Conservation (phyloP, 805 yeast genomes). For the Cyberlindnera euphorbiae region DNA sequence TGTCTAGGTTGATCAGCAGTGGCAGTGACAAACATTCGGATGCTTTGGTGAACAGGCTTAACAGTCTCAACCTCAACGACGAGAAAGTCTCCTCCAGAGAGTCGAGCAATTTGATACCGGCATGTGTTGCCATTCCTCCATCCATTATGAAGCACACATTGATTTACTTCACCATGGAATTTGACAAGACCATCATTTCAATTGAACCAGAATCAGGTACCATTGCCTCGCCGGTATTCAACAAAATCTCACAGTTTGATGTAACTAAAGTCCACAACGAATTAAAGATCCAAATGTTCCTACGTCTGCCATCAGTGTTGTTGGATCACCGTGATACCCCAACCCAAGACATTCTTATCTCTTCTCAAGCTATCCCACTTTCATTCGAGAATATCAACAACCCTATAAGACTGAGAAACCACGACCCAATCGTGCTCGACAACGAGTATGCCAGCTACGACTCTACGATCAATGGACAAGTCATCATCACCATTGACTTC, state of each 20-base stretch:
- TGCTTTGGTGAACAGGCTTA: constrained; percentile 17
- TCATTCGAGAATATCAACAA: constrained; percentile 46
- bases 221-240: constrained; percentile 73
- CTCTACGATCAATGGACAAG: constrained; percentile 36
- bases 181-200: constrained; percentile 88
- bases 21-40: constrained; percentile 32
- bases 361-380: constrained; percentile 61
- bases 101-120: constrained; percentile 37
- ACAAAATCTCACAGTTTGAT: constrained; percentile 87
- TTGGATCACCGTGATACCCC: constrained; percentile 28
- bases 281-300: constrained; percentile 73
- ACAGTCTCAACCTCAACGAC: constrained; percentile 18
- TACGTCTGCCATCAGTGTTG: constrained; percentile 66
- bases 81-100: constrained; percentile 20
- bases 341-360: constrained; percentile 66
- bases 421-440: constrained; percentile 45
- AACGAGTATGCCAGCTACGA: constrained; percentile 25
- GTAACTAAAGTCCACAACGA: constrained; percentile 59
- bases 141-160: constrained; percentile 57
- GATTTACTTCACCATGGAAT: constrained; percentile 83
- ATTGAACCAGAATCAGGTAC: constrained; percentile 86
- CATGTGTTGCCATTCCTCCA: constrained; percentile 50
- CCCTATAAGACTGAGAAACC: constrained; percentile 59
- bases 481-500: constrained; percentile 63
- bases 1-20: constrained; percentile 62